Evolutionary conservation across 345 rosid genomes (phyloP).

Genomic region (Syzygium jambos): DNA sequence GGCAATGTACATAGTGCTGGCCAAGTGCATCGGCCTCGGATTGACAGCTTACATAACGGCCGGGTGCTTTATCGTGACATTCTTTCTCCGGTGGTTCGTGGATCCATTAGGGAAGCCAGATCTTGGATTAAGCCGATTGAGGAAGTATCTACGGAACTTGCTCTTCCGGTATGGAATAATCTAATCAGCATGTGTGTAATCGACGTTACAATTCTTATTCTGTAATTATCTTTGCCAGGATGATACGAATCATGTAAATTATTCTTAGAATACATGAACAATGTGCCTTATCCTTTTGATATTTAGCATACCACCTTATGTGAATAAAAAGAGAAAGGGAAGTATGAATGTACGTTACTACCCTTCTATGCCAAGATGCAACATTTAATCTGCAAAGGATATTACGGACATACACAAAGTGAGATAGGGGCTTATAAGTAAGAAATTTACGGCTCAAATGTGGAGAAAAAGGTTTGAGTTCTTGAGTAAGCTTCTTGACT

Average conservation of each 20-base stretch:
- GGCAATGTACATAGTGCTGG: constrained; percentile 8
- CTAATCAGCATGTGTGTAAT: background rate
- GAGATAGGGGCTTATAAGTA: background rate
- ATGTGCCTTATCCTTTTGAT: background rate
- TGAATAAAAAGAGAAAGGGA: background rate
- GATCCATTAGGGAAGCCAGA: constrained; percentile 17
- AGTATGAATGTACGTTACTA: background rate
- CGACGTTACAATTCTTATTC: background rate
- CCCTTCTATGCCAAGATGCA: background rate
- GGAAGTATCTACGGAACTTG: constrained; percentile 8
- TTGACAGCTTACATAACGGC: constrained; percentile 3
- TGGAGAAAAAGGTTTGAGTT: background rate
- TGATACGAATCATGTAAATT: background rate
- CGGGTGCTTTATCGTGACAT: constrained; percentile 6
- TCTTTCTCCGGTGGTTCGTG: constrained; percentile 8
- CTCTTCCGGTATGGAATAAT: constrained; percentile 1
- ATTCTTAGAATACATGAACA: background rate
- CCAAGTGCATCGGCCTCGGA: background rate
- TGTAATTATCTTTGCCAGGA: background rate
- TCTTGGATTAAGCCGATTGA: background rate
- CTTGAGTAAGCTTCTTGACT: background rate
- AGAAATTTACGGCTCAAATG: background rate
- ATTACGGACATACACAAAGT: background rate
- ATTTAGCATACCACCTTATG: background rate
- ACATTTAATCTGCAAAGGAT: background rate